Evolutionary conservation across 2,329 filamentous ascomycete species (phyloP).

Genomic region (Lithohypha guttulata): DNA sequence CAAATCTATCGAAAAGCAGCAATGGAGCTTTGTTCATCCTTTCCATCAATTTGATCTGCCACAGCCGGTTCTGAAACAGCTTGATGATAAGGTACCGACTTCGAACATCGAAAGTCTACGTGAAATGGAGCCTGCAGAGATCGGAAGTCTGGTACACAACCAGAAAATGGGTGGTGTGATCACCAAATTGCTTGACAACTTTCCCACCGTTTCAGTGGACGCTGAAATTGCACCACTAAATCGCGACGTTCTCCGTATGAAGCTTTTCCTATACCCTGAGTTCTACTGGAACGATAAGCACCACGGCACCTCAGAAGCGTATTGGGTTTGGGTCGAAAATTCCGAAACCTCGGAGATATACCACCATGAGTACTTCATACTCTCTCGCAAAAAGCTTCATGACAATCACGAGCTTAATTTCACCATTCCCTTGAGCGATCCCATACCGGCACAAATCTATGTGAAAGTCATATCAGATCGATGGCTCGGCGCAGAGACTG

Average conservation of each 20-base stretch:
- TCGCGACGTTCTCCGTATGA: conserved; percentile 84
- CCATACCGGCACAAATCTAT: conserved; percentile 89
- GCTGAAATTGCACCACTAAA: conserved; percentile 93
- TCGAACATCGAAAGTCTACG: conserved; percentile 70
- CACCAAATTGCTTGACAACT: conserved; percentile 71
- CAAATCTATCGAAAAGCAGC: conserved; percentile 92
- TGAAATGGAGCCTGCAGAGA: conserved; percentile 88
- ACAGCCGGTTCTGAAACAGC: conserved; percentile 66
- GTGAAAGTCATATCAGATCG: conserved; percentile 88
- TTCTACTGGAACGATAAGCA: conserved; percentile 91
- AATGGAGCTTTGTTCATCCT: conserved; percentile 92
- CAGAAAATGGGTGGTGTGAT: conserved; percentile 75
- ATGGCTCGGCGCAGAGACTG: conserved; percentile 93
- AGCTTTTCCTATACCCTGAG: conserved; percentile 73
- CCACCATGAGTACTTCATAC: conserved; percentile 92
- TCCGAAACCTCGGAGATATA: conserved; percentile 96
- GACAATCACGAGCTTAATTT: conserved; percentile 98
- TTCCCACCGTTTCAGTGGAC: conserved; percentile 82
- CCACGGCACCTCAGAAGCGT: conserved; percentile 89
- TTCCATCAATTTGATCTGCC: conserved; percentile 91
- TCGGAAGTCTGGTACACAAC: conserved; percentile 85
- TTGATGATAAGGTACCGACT: conserved; percentile 67
- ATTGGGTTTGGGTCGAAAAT: conserved; percentile 98
- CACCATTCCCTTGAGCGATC: conserved; percentile 88
- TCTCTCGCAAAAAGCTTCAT: conserved; percentile 77